Percentiles rank a stretch among this genome's conserved stretches.
Conservation (phyloP, 371 early-diverging fungal genomes). For the Circinella minor region DNA sequence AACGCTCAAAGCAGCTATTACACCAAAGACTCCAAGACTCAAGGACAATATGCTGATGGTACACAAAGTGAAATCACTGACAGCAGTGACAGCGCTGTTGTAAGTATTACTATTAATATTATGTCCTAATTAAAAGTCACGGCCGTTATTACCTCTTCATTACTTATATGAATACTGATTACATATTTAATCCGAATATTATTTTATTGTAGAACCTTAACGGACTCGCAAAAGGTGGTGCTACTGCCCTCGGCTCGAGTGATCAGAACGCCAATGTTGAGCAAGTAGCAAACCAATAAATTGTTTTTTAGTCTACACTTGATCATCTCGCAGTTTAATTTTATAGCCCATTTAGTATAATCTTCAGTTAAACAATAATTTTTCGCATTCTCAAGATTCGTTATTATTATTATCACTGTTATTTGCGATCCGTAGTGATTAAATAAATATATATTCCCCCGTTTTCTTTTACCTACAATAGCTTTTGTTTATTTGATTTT, state of each 20-base stretch:
- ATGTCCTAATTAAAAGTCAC: too few relatives aligned
- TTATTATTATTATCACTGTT: not conserved
- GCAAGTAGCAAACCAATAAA: not conserved
- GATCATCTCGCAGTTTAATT: not conserved
- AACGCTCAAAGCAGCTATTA: not conserved
- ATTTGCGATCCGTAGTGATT: not conserved
- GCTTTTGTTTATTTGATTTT: not conserved
- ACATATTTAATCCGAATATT: too few relatives aligned
- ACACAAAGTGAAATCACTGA: not conserved
- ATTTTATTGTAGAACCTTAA: not conserved
- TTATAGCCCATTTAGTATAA: not conserved
- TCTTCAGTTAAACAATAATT: not conserved
- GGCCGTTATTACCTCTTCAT: too few relatives aligned
- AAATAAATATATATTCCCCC: not conserved
- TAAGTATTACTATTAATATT: not conserved
- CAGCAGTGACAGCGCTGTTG: not conserved
- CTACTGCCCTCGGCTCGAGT: not conserved
- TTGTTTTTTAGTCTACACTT: not conserved
- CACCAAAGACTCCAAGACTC: conserved; percentile 4
- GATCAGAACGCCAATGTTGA: not conserved
- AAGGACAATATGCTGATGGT: not conserved
- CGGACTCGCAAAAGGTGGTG: not conserved
- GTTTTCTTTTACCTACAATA: not conserved
- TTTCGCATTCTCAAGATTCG: not conserved
- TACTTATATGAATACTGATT: too few relatives aligned